A percentile compares a stretch with the other conserved stretches of the same genome.
phyloP scores from a whole-genome alignment of 202 grass and related monocot species.

The Carex sylvatica region DNA sequence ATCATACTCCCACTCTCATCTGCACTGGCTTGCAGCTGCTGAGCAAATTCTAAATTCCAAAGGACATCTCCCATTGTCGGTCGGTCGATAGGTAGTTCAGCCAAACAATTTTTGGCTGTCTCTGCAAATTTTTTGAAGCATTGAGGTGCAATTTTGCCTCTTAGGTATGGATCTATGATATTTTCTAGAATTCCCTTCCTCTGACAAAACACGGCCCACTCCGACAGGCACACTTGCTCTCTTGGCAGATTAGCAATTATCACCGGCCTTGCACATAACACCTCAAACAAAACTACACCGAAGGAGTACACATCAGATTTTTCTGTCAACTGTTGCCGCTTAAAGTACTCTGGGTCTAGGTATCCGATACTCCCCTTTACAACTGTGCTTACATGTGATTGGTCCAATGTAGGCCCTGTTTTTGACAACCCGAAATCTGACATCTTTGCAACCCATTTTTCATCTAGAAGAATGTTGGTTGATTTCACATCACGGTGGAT shows the following conservation, averaged over 20 bases:
- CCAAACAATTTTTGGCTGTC: conserved; percentile 62
- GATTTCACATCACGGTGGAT: conserved; percentile 94
- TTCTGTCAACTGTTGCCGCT: conserved; percentile 51
- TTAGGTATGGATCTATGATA: conserved; percentile 59
- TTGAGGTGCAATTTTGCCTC: conserved; percentile 51
- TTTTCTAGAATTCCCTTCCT: conserved; percentile 60
- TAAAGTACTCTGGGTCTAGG: conserved; percentile 73
- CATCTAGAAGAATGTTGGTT: conserved; percentile 77
- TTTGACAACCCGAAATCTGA: conserved; percentile 88
- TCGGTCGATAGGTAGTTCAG: conserved; percentile 46
- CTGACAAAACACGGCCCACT: conserved; percentile 59
- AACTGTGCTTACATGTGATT: conserved; percentile 82
- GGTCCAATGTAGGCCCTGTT: conserved; percentile 45
- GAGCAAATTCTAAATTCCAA: conserved; percentile 68
- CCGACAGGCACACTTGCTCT: conserved; percentile 61
- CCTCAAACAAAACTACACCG: conserved; percentile 73
- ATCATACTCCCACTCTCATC: conserved; percentile 42
- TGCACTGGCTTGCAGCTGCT: conserved; percentile 55
- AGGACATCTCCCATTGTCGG: conserved; percentile 73
- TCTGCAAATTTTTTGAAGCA: conserved; percentile 62
- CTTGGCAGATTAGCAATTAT: conserved; percentile 35
- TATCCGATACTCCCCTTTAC: conserved; percentile 85
- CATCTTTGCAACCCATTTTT: conserved; percentile 73
- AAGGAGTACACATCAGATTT: conserved; percentile 90
- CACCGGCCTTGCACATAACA: conserved; percentile 49